Percentiles rank a stretch among this genome's conserved stretches.
These are phyloP conservation scores for Gelatoporia subvermispora DNA, from an alignment of 768 basidiomycete genomes.

Conservation along the genomic window DNA sequence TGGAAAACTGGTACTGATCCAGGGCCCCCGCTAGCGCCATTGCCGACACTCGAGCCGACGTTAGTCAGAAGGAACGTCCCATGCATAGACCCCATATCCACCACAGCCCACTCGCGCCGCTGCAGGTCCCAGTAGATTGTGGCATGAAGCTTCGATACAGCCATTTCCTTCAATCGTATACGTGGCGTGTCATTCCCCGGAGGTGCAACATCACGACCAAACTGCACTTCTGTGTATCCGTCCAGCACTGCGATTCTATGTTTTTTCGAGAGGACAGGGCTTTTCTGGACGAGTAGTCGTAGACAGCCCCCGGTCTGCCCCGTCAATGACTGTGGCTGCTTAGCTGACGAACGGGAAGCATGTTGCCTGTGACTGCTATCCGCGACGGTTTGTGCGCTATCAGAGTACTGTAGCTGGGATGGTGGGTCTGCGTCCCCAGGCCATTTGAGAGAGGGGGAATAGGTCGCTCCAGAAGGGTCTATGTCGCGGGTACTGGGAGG, in stretches of 20 bases:
- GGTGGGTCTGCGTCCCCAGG: conserved; percentile 35
- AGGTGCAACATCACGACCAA: conserved; percentile 65
- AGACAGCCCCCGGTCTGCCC: conserved; percentile 17
- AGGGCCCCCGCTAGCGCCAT: conserved; percentile 6
- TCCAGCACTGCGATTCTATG: conserved; percentile 59
- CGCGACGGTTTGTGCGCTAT: conserved; percentile 1
- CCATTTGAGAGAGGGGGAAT: conserved; percentile 60
- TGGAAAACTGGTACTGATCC: neutral
- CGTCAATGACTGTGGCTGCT: too few relatives aligned
- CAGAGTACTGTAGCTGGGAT: neutral
- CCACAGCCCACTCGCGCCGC: conserved; percentile 61
- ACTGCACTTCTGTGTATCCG: conserved; percentile 57
- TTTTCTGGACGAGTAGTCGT: conserved; percentile 34
- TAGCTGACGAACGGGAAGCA: neutral
- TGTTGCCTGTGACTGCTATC: neutral
- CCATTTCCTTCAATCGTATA: conserved; percentile 78
- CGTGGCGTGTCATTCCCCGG: conserved; percentile 50
- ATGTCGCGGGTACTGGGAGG: neutral
- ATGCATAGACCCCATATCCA: conserved; percentile 85
- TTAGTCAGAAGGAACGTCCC: conserved; percentile 60
- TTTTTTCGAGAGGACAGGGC: conserved; percentile 44
- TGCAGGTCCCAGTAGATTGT: conserved; percentile 65
- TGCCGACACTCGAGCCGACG: conserved; percentile 11
- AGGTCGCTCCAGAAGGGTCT: conserved; percentile 17
- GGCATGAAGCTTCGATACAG: conserved; percentile 77